These are phyloP conservation scores for Pulveroboletus frians DNA, from an alignment of 768 basidiomycete species.

Conservation along the genomic window DNA sequence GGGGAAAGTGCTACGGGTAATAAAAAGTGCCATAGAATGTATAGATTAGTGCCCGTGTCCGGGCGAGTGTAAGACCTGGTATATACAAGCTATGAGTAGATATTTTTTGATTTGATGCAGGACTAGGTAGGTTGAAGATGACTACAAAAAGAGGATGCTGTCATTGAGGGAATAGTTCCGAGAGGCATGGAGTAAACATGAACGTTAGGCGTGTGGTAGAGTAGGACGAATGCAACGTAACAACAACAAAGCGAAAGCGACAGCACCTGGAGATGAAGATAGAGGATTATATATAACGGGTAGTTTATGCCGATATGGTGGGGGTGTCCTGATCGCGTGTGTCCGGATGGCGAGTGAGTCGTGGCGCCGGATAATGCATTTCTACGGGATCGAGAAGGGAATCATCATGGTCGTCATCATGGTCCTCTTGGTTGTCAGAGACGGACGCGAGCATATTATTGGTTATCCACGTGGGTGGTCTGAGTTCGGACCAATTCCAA, in stretches of 20 bases:
- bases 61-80: conserved; percentile 24
- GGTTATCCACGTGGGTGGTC: conserved; percentile 25
- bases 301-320: conserved; percentile 15
- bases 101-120: conserved; percentile 20
- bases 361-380: conserved; percentile 9
- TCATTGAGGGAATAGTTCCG: conserved; percentile 17
- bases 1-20: conserved; percentile 11
- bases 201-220: conserved; percentile 22
- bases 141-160: conserved; percentile 25
- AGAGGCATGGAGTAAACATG: conserved; percentile 7
- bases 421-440: conserved; percentile 21
- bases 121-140: conserved; percentile 12
- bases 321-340: conserved; percentile 13
- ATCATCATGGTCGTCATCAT: conserved; percentile 24
- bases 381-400: conserved; percentile 12
- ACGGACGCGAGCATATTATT: conserved; percentile 1
- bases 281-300: conserved; percentile 5
- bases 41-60: conserved; percentile 26
- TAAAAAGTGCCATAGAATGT: conserved; percentile 25
- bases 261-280: conserved; percentile 9
- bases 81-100: conserved; percentile 27
- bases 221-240: conserved; percentile 21
- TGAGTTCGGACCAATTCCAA: conserved; percentile 33
- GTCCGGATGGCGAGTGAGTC: conserved; percentile 9
- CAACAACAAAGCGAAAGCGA: conserved; percentile 16